These are phyloP conservation scores for Rheum nobile DNA, from an alignment of 148 eudicot genomes.

Conservation along the genomic window DNA sequence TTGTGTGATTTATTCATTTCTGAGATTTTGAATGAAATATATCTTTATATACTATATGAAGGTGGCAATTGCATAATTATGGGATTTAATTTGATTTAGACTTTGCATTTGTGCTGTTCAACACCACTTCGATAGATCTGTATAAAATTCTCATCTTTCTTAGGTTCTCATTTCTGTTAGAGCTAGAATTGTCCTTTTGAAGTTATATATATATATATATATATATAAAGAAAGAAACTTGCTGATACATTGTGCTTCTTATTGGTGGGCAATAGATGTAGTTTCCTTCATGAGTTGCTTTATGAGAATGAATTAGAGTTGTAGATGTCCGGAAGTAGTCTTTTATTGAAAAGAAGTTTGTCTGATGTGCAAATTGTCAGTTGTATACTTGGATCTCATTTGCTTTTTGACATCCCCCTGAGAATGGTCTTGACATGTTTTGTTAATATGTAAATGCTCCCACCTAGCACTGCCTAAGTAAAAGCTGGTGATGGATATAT, in stretches of 20 bases:
- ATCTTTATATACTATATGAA: background rate
- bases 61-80: background rate
- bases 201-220: too few species aligned
- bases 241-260: background rate
- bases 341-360: background rate
- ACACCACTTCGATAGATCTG: too few species aligned
- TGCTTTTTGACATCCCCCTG: background rate
- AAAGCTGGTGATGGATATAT: background rate
- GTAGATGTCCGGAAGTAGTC: background rate
- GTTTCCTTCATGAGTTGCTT: background rate
- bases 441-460: background rate
- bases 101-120: too few species aligned
- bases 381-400: background rate
- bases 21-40: background rate
- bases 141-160: background rate
- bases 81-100: too few species aligned
- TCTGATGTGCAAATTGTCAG: background rate
- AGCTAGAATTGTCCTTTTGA: background rate
- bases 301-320: background rate
- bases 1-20: background rate
- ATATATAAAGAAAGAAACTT: background rate
- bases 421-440: background rate
- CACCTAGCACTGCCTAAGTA: background rate
- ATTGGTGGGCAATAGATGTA: background rate
- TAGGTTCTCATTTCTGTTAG: background rate